Evolutionary conservation across 1,284 basidiomycete genomes (phyloP).

Genomic region (Ganoderma multipileum): DNA sequence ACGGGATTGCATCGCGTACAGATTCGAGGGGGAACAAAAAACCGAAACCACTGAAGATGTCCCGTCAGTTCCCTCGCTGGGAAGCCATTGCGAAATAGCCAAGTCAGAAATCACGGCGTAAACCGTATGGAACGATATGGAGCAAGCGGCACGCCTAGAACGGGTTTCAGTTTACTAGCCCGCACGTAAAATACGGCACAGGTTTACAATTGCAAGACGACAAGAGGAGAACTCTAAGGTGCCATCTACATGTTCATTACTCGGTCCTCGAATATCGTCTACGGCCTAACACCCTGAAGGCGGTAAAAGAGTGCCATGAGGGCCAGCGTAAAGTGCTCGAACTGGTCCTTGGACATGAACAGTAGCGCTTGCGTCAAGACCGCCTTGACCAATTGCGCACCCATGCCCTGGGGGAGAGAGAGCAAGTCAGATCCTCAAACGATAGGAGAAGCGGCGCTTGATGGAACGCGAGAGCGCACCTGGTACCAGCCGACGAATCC

Average conservation of each 20-base stretch:
- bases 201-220: background rate
- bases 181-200: no score
- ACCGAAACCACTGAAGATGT: no score
- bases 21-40: no score
- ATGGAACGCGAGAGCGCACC: conserved; percentile 55
- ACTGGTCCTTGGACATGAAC: conserved; percentile 86
- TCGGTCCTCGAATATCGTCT: conserved; percentile 1
- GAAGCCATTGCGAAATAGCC: no score
- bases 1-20: no score
- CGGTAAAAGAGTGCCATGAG: conserved; percentile 60
- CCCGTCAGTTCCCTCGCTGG: no score
- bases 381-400: conserved; percentile 90
- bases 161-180: background rate
- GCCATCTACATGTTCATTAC: background rate
- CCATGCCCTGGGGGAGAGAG: conserved; percentile 77
- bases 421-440: background rate
- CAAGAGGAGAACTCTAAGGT: background rate
- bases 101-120: no score
- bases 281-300: conserved; percentile 31
- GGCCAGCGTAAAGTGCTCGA: conserved; percentile 76
- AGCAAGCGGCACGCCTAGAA: no score
- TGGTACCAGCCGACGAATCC: conserved; percentile 95
- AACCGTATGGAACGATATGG: no score
- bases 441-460: background rate
- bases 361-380: conserved; percentile 84